Conservation (phyloP, 2,329 filamentous ascomycete species). For the Exophiala spinifera region DNA sequence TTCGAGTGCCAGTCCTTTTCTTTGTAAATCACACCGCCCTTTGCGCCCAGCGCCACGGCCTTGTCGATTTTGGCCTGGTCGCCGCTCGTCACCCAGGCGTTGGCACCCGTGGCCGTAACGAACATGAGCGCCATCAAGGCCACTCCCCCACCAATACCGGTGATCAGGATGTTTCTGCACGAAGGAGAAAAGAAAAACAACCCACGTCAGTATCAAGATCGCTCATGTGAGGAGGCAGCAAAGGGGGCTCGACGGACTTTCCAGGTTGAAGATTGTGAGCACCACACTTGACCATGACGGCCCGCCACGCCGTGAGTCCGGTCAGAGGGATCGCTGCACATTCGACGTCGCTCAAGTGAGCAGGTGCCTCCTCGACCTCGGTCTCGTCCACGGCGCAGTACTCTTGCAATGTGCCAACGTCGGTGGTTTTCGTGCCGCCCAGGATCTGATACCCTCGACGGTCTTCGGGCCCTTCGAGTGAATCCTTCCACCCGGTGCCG, state of each 20-base stretch:
- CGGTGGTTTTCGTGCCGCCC: slow-evolving; percentile 64
- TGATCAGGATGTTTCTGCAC: slow-evolving; percentile 70
- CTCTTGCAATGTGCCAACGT: slow-evolving; percentile 71
- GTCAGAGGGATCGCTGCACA: slow-evolving; percentile 82
- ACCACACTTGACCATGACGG: slow-evolving; percentile 70
- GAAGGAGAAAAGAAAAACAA: too few species aligned
- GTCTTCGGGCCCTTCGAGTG: slow-evolving; percentile 70
- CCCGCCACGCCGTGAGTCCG: slow-evolving; percentile 84
- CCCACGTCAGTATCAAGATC: too few species aligned
- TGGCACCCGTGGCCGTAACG: slow-evolving; percentile 68
- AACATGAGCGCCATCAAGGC: slow-evolving; percentile 80
- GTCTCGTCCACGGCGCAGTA: slow-evolving; percentile 64
- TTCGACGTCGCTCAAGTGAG: slow-evolving; percentile 68
- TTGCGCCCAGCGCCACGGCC: slow-evolving; percentile 69
- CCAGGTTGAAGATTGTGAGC: slow-evolving; percentile 47
- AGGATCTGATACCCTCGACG: slow-evolving; percentile 57
- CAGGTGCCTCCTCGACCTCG: slow-evolving; percentile 74
- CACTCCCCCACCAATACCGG: slow-evolving; percentile 90
- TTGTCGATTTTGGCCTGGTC: slow-evolving; percentile 70
- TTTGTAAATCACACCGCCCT: slow-evolving; percentile 79
- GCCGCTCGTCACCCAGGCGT: slow-evolving; percentile 78
- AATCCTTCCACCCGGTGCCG: slow-evolving; percentile 70
- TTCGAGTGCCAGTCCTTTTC: slow-evolving; percentile 77
- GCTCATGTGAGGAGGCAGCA: too few species aligned
- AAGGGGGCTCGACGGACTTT: too few species aligned